These are phyloP conservation scores for Silene coronaria DNA, from an alignment of 179 eudicot genomes.

Conservation along the genomic window DNA sequence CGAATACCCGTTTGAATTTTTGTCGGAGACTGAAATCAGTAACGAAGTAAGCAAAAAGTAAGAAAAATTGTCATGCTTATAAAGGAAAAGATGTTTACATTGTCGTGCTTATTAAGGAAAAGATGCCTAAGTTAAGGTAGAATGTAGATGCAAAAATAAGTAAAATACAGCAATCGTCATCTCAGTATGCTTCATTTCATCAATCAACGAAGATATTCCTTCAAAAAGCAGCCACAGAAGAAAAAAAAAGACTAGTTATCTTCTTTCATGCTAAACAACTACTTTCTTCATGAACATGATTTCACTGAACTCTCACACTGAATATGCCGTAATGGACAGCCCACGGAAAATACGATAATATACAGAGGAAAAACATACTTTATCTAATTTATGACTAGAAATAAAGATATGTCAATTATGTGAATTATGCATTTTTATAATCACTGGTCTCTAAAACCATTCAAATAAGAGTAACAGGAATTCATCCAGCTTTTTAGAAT, in stretches of 20 bases:
- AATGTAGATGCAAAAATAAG: background rate
- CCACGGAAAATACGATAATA: background rate
- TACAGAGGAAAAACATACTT: background rate
- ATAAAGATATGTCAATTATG: no score
- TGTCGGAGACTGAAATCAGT: conserved; percentile 10
- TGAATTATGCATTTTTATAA: background rate
- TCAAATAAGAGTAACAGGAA: background rate
- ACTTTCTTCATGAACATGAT: background rate
- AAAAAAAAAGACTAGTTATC: background rate
- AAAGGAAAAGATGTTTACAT: background rate
- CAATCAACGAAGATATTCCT: background rate
- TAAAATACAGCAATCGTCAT: background rate
- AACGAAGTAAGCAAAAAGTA: background rate
- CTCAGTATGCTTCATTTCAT: background rate
- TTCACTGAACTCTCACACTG: background rate
- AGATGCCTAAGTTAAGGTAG: background rate
- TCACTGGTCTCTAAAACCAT: background rate
- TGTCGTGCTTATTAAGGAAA: background rate
- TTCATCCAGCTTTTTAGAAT: background rate
- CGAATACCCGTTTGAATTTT: conserved; percentile 12
- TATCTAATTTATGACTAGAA: background rate
- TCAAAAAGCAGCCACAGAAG: background rate
- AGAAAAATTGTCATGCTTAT: background rate
- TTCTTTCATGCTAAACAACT: no score
- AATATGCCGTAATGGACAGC: background rate